A percentile compares a stretch with the other conserved stretches of the same genome.
Conservation (phyloP, 2,329 filamentous ascomycete genomes). For the Cladosporium colombiae region DNA sequence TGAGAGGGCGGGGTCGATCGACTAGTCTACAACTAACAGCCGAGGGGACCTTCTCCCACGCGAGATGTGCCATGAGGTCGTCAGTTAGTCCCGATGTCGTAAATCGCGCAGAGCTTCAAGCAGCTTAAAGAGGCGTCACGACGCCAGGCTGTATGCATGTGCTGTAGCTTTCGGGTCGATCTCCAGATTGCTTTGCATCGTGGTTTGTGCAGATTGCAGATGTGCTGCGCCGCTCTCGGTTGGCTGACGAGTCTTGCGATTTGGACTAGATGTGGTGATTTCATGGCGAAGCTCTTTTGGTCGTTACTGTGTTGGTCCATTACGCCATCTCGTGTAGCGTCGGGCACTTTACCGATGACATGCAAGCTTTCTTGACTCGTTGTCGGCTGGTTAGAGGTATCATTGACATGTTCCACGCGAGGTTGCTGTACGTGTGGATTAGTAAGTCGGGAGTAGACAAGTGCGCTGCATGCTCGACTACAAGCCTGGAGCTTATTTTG, state of each 20-base stretch:
- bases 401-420: not conserved
- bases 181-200: not conserved
- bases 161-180: not conserved
- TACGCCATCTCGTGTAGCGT: not conserved
- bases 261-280: not conserved
- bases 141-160: not conserved
- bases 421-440: not conserved
- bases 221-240: not conserved
- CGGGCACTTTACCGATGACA: not conserved
- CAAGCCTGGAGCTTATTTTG: not conserved
- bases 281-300: not conserved
- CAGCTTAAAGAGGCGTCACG: slow-evolving; percentile 7
- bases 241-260: not conserved
- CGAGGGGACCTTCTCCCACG: not conserved
- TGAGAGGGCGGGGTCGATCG: slow-evolving; percentile 8
- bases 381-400: not conserved
- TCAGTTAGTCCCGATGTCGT: not conserved
- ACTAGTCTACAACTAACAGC: not conserved
- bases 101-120: slow-evolving; percentile 20
- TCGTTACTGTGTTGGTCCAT: not conserved
- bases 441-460: not conserved
- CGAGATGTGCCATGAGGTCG: not conserved
- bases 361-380: not conserved
- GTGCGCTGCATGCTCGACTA: not conserved
- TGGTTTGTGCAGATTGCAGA: not conserved